phyloP scores from a whole-genome alignment of 2,329 filamentous ascomycete genomes.

The Xylariaceae sp. region DNA sequence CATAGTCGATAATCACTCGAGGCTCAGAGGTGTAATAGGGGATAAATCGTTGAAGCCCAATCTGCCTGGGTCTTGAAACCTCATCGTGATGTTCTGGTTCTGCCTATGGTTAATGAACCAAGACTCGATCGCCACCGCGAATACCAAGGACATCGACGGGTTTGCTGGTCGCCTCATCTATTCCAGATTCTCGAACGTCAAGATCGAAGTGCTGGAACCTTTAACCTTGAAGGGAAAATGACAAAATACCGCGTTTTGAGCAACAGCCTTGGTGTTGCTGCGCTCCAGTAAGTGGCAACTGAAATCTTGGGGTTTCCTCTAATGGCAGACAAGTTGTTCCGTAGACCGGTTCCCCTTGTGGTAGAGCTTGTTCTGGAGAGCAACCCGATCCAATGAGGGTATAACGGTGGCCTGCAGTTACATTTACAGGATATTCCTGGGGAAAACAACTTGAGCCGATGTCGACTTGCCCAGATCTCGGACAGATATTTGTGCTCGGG shows the following conservation, averaged over 20 bases:
- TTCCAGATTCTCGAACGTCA: not conserved
- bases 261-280: not conserved
- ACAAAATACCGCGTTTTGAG: not conserved
- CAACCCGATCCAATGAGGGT: not conserved
- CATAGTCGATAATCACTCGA: not conserved
- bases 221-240: constrained; percentile 1
- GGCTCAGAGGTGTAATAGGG: not conserved
- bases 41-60: constrained; percentile 2
- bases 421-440: not conserved
- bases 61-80: constrained; percentile 1
- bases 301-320: not conserved
- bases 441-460: constrained; percentile 1
- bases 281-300: not conserved
- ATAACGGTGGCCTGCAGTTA: constrained; percentile 3
- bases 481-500: not conserved
- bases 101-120: constrained; percentile 1
- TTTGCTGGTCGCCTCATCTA: constrained; percentile 9
- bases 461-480: not conserved
- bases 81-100: not conserved
- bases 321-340: not conserved
- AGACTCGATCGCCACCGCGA: constrained; percentile 10
- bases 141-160: not conserved
- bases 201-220: constrained; percentile 3
- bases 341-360: not conserved
- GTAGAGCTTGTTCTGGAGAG: not conserved